Base-by-base conservation (phyloP, 73 alveolate genomes). In the Paramecium caudatum region DNA sequence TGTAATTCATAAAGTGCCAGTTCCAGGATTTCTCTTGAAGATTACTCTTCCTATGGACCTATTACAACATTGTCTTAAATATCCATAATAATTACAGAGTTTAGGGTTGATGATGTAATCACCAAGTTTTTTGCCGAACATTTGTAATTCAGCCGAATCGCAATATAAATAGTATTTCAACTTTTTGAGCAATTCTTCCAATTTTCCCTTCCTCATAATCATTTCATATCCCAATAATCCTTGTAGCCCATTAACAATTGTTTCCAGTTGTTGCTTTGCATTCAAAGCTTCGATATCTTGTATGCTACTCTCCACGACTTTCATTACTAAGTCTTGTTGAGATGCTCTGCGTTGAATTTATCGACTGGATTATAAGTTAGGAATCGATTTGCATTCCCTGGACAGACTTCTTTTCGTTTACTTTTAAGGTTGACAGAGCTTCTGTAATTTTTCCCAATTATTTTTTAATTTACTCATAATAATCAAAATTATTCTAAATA, bases 191-290 rank as follows among this genome's bases (percentile, higher is more conserved):
- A 65, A 33, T 16, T 65, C 83, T 0, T 65, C 83, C 8, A 65
- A 30, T 65, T 65, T 65, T 5, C 49, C 83, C 8, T 65, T 65
- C 83, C 34, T 65, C 83, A 65, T 65, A 32, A 65, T 36, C 34
- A 65, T 32, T 13, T 65, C 83, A 55, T 55, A 55, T 0, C 80
- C 80, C 17, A 55, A 55, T 21, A 55, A 55, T 0, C 80, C 80
- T 27, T 55, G 23, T 21, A 55, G 30, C 3, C 80, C 80, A 23
- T 23, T 55, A 8, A 55, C 9, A 27, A 55, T 4, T 55, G 23
- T 12, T 27, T 55, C 80, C 3, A 55, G 80, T 5, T 55, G 3
- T 23, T 55, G 46, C 37, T 55, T 55, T 9, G 80, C 23, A 23
- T 55, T 55, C 80, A 27, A 27, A 10, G 10, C 30, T 5, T 55